These are phyloP conservation scores for Dalbergia oliveri DNA, from an alignment of 306 rosid species.

Conservation along the genomic window DNA sequence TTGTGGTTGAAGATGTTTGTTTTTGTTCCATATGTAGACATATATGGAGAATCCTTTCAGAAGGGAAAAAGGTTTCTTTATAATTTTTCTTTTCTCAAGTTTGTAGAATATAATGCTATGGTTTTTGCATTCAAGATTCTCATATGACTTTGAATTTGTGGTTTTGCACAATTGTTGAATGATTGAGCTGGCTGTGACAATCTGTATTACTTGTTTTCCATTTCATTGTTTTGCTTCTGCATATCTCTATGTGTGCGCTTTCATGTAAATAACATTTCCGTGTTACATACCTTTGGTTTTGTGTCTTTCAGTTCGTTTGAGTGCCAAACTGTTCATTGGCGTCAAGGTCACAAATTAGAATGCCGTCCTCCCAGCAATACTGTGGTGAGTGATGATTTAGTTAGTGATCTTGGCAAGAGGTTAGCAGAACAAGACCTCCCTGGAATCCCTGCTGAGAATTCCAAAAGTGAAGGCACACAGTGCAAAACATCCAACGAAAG, in stretches of 20 bases:
- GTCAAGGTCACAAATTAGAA: conserved; percentile 90
- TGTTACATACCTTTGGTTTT: conserved; percentile 21
- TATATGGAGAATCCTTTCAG: not conserved
- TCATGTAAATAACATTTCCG: not conserved
- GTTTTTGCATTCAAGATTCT: not conserved
- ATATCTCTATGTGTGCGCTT: not conserved
- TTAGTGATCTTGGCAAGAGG: conserved; percentile 50
- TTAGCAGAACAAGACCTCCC: conserved; percentile 48
- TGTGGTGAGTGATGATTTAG: conserved; percentile 37
- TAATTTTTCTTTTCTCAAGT: not conserved
- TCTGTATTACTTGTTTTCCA: too few species aligned
- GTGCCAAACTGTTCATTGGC: conserved; percentile 95
- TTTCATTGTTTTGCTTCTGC: too few species aligned
- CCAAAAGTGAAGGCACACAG: conserved; percentile 39
- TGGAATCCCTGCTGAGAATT: conserved; percentile 46
- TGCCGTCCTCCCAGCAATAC: conserved; percentile 65
- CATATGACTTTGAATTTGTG: not conserved
- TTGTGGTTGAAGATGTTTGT: conserved; percentile 2
- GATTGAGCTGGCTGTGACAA: too few species aligned
- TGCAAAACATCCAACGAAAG: conserved; percentile 40
- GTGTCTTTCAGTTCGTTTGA: conserved; percentile 74
- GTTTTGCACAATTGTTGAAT: not conserved
- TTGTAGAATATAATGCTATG: not conserved
- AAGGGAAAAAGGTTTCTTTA: not conserved
- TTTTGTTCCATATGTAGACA: not conserved